Conservation (phyloP, 345 rosid genomes). For the Gossypium australe region DNA sequence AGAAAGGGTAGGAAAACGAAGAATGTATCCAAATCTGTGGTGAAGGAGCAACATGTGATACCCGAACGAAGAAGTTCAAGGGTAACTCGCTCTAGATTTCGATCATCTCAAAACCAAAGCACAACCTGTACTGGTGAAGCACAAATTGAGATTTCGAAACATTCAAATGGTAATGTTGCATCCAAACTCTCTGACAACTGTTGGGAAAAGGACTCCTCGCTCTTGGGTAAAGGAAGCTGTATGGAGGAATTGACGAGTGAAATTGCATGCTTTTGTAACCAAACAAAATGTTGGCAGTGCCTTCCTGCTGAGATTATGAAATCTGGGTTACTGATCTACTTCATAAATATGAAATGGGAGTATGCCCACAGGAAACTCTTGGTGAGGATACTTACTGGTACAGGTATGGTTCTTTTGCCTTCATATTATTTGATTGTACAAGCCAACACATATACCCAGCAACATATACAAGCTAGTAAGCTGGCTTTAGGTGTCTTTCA, state of each 20-base stretch:
- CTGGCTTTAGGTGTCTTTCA: not conserved
- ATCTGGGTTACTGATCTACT: slow-evolving; percentile 43
- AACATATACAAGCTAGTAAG: not conserved
- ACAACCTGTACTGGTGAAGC: slow-evolving; percentile 22
- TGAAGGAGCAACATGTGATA: slow-evolving; percentile 37
- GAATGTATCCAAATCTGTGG: slow-evolving; percentile 25
- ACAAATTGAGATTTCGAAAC: slow-evolving; percentile 24
- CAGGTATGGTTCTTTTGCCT: slow-evolving; percentile 45
- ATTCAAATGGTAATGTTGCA: slow-evolving; percentile 15
- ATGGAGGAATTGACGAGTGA: slow-evolving; percentile 19
- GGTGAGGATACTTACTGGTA: slow-evolving; percentile 46
- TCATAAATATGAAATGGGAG: slow-evolving; percentile 59
- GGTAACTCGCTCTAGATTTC: slow-evolving; percentile 69
- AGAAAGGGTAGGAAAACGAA: slow-evolving; percentile 44
- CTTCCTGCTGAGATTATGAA: slow-evolving; percentile 37
- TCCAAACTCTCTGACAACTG: slow-evolving; percentile 19
- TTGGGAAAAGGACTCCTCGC: slow-evolving; percentile 21
- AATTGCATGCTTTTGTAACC: slow-evolving; percentile 51
- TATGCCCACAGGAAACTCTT: slow-evolving; percentile 53
- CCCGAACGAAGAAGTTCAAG: slow-evolving; percentile 40
- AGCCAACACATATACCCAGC: not conserved
- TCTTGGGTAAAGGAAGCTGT: slow-evolving; percentile 26
- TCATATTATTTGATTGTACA: slow-evolving; percentile 11
- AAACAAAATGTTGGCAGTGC: slow-evolving; percentile 55
- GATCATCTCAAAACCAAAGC: slow-evolving; percentile 45